These are phyloP conservation scores for Theobroma grandiflorum DNA, from an alignment of 441 rosid species.

Conservation along the genomic window DNA sequence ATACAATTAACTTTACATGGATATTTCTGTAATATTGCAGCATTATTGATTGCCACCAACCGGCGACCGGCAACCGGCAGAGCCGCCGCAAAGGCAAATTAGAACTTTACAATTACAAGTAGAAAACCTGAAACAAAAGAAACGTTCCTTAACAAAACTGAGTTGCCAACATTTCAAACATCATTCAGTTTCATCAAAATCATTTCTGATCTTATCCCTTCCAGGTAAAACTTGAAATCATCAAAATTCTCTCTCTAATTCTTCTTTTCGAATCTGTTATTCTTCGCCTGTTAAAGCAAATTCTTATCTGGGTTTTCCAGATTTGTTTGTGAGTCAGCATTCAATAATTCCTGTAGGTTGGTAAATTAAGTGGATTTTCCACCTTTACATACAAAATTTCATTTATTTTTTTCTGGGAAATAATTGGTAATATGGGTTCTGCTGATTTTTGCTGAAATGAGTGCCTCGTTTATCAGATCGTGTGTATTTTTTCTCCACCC, in stretches of 20 bases:
- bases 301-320: neutral
- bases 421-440: neutral
- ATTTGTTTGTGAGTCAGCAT: neutral
- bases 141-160: neutral
- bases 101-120: neutral
- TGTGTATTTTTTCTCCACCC: neutral
- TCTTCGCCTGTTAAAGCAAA: neutral
- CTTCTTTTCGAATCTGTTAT: neutral
- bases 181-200: neutral
- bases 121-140: neutral
- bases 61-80: neutral
- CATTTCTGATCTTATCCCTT: neutral
- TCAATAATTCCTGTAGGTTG: neutral
- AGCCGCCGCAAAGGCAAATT: neutral
- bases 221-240: slow-evolving; percentile 1
- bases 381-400: neutral
- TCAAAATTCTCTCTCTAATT: too few relatives aligned
- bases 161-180: neutral
- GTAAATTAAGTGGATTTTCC: neutral
- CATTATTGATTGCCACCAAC: neutral
- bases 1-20: neutral
- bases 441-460: slow-evolving; percentile 1
- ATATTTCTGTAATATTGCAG: neutral
- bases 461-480: slow-evolving; percentile 1
- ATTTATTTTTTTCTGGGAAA: slow-evolving; percentile 5